Evolutionary conservation across 2,329 filamentous ascomycete genomes (phyloP), one percentile per base, ranked within the genome.

Genomic region (Gyromitra esculenta): DNA sequence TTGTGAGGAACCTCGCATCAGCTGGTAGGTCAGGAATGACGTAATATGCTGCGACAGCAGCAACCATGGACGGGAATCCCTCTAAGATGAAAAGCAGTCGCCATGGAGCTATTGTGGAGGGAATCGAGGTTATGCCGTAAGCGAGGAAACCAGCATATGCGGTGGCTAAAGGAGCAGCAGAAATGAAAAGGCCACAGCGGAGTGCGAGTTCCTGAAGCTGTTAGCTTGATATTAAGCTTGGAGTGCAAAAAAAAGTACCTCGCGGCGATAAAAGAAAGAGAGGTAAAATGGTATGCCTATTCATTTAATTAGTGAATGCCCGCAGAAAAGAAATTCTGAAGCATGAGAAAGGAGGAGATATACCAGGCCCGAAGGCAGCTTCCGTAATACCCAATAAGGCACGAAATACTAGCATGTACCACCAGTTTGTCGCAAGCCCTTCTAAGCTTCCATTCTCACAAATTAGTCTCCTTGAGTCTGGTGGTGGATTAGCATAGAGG

Each of bases 121-220:
- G 85, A 11, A 89, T 88, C 37, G 88, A 87, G 7, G 89, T 89
- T 81, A 92, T 91, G 3, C 87, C 88, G 74, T 89, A 91, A 0
- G 89, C 89, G 5, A 91, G 84, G 1, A 89, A 89, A 1, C 90
- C 90, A 0, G 93, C 92, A 82, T 96, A 94, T 0, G 90, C 91
- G 54, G 92, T 96, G 1, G 93, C 93, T 2, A 97, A 86, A 0
- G 90, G 90, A 0, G 90, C 89, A 9, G 83, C 94, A 0, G 92
- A 94, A 69, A 97, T 90, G 83, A 97, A 96, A 1, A 97, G 87
- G 25, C 93, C 94, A 0, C 92, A 96, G 48, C 94, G 87, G 77
- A 96, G 91, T 0, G 94, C 95, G 43, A 97, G 85, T 83, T 98
- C 95, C 60, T 89, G 85, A 5, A 88, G 84, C 13, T 85, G 86